phyloP scores from a whole-genome alignment of 2,329 filamentous ascomycete genomes.

The Penicillium sp. region DNA sequence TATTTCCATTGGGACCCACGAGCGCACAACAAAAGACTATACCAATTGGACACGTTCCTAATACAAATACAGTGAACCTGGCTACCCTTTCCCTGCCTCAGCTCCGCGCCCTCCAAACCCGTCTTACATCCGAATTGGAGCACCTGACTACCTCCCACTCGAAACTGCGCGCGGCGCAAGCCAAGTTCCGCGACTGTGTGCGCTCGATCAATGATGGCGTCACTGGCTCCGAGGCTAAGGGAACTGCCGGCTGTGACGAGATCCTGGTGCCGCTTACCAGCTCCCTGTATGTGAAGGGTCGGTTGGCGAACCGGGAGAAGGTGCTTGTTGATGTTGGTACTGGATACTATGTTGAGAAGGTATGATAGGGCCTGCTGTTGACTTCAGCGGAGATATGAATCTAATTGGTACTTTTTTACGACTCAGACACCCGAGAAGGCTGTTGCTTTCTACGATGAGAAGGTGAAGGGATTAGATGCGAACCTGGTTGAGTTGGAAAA shows the following conservation, averaged over 20 bases:
- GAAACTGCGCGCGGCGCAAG: conserved; percentile 84
- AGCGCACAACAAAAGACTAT: not conserved
- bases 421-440: conserved; percentile 57
- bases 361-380: conserved; percentile 32
- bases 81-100: conserved; percentile 78
- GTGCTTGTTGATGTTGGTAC: conserved; percentile 93
- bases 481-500: conserved; percentile 68
- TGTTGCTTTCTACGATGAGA: conserved; percentile 65
- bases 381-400: not conserved
- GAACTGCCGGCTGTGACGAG: conserved; percentile 35
- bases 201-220: conserved; percentile 68
- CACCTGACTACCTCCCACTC: conserved; percentile 88
- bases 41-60: not conserved
- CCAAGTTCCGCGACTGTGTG: conserved; percentile 89
- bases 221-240: conserved; percentile 35
- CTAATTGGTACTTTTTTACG: not conserved
- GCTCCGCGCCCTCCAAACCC: conserved; percentile 88
- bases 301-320: conserved; percentile 68
- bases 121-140: conserved; percentile 93
- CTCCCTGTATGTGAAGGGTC: conserved; percentile 89
- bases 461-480: conserved; percentile 63
- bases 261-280: conserved; percentile 94
- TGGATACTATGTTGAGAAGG: conserved; percentile 93
- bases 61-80: conserved; percentile 57
- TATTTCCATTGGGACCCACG: not conserved